Base-by-base conservation (phyloP, 352 stramenopile genomes). In the Pythium plurisporium region DNA sequence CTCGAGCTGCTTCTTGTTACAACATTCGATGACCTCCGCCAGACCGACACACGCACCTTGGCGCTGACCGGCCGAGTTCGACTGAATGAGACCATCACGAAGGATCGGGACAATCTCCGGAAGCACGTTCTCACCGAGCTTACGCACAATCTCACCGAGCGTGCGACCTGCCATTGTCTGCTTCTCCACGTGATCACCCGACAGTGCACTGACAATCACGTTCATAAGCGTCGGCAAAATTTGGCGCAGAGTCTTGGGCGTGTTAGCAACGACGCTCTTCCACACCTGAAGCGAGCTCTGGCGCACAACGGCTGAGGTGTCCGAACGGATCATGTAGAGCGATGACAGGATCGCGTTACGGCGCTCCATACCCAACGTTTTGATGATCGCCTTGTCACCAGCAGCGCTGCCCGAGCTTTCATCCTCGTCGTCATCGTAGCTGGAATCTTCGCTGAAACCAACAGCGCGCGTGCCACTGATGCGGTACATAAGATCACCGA, bases 261-360 rank as follows among this genome's bases (percentile, higher is more conserved):
- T 99, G 77, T 98, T 99, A 38, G 79, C 72, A 5, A 99, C 97
- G 25, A 99, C 91, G 59, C 95, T 99, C 86, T 99, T 99, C 97
- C 97, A 99, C 19, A 96, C 85, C 72, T 99, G 94, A 33, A 99
- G 72, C 34, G 98, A 95, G 54, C 80, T 94, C 68, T 99, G 96
- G 15, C 97, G 93, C 59, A 99, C 98, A 12, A 98, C 84, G 11
- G 93, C 83, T 41, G 90, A 95, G 30, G 89, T 98, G 72, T 99
- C 98, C 46, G 91, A 98, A 45, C 97, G 87, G 58, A 98, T 95
- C 67, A 99, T 96, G 82, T 99, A 99, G 19, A 99, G 73, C 55
- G 93, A 97, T 46, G 97, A 88, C 44, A 99, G 84, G 49, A 99
- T 96, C 23, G 93, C 88, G 64, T 98, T 97, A 41, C 96, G 87